Conservation (phyloP, 495 filamentous ascomycete species). For the Annulohypoxylon bovei region DNA sequence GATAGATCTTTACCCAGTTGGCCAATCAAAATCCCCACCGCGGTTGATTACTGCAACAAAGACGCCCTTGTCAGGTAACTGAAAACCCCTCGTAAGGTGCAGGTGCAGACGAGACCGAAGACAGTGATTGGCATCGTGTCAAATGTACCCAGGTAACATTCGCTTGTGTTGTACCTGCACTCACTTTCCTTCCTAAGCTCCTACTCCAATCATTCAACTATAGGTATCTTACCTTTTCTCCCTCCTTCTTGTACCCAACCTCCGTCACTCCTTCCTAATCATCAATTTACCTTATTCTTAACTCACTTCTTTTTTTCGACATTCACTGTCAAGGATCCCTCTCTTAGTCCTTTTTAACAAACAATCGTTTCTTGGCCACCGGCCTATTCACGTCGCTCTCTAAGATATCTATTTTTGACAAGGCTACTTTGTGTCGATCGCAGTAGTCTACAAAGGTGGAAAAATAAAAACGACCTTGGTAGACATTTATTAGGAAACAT, state of each 20-base stretch:
- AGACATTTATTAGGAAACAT: slow-evolving; percentile 23
- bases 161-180: slow-evolving; percentile 15
- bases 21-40: slow-evolving; percentile 12
- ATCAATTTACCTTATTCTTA: slow-evolving; percentile 9
- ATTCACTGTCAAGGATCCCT: slow-evolving; percentile 35
- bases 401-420: slow-evolving; percentile 34
- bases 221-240: slow-evolving; percentile 12
- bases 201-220: slow-evolving; percentile 30
- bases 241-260: slow-evolving; percentile 20
- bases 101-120: slow-evolving; percentile 1
- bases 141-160: slow-evolving; percentile 27
- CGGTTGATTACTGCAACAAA: slow-evolving; percentile 17
- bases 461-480: slow-evolving; percentile 6
- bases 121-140: slow-evolving; percentile 36
- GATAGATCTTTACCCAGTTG: slow-evolving; percentile 9
- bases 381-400: slow-evolving; percentile 41
- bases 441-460: slow-evolving; percentile 13
- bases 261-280: slow-evolving; percentile 35
- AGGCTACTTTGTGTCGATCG: slow-evolving; percentile 27
- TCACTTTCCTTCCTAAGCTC: slow-evolving; percentile 17
- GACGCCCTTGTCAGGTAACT: slow-evolving; percentile 12
- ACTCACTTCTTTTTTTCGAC: slow-evolving; percentile 5
- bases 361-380: slow-evolving; percentile 30
- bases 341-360: slow-evolving; percentile 30
- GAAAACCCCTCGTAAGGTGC: slow-evolving; percentile 27